A percentile compares a stretch with the other conserved stretches of the same genome.
These are phyloP conservation scores for Pulveroboletus sp. DNA, from an alignment of 768 basidiomycete species.

Conservation along the genomic window DNA sequence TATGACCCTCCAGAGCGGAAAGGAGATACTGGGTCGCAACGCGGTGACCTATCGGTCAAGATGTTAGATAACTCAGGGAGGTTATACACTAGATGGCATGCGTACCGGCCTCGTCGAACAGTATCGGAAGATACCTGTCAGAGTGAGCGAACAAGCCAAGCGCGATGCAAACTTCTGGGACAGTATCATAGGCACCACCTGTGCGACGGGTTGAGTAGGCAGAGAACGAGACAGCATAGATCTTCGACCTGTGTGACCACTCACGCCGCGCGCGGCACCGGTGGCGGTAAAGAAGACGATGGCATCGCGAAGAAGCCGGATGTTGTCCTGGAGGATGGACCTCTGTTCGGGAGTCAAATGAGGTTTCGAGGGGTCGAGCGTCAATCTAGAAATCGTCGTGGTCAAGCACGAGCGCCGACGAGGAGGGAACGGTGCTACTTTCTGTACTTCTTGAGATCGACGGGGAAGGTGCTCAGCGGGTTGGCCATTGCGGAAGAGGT, in stretches of 20 bases:
- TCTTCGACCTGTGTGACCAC: slow-evolving; percentile 70
- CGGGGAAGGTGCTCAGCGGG: slow-evolving; percentile 55
- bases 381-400: slow-evolving; percentile 44
- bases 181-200: slow-evolving; percentile 70
- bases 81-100: background rate
- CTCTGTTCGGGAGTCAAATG: slow-evolving; percentile 62
- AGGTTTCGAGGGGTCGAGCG: slow-evolving; percentile 66
- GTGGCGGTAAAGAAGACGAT: slow-evolving; percentile 86
- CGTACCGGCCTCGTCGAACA: slow-evolving; percentile 82
- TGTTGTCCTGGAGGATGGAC: slow-evolving; percentile 57
- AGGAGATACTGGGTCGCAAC: slow-evolving; percentile 89
- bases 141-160: slow-evolving; percentile 64
- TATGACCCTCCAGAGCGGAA: slow-evolving; percentile 66
- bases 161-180: slow-evolving; percentile 80
- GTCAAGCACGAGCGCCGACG: slow-evolving; percentile 2
- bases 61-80: background rate
- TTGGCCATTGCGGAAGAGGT: slow-evolving; percentile 34
- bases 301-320: slow-evolving; percentile 77
- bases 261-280: slow-evolving; percentile 80
- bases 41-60: slow-evolving; percentile 59
- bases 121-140: slow-evolving; percentile 60
- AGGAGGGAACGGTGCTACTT: slow-evolving; percentile 41
- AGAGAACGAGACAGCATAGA: background rate
- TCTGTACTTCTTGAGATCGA: slow-evolving; percentile 75
- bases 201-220: slow-evolving; percentile 14